Evolutionary conservation across 2,329 filamentous ascomycete species (phyloP).

Genomic region (Trichoderma sp.): DNA sequence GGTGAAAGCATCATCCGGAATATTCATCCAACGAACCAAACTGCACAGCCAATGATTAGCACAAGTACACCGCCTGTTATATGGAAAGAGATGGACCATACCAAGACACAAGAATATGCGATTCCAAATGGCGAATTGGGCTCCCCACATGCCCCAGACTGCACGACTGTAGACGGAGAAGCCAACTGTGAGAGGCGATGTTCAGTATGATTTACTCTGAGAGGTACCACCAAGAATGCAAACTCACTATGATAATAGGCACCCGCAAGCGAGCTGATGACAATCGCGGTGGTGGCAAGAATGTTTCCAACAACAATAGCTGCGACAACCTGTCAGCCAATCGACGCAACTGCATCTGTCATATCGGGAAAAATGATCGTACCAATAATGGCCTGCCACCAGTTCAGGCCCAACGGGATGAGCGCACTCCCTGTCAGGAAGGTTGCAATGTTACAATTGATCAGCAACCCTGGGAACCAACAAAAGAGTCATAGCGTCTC

Average conservation of each 20-base stretch:
- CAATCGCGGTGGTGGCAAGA: conserved; percentile 39
- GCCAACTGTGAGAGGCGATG: conserved; percentile 27
- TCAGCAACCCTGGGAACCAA: conserved; percentile 40
- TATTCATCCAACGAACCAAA: conserved; percentile 25
- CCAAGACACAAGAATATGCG: conserved; percentile 42
- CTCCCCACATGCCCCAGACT: conserved; percentile 43
- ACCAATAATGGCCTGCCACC: conserved; percentile 46
- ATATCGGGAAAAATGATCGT: conserved; percentile 8
- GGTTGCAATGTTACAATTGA: conserved; percentile 45
- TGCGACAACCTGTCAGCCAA: neutral
- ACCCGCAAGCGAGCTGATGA: conserved; percentile 44
- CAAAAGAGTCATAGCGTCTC: neutral
- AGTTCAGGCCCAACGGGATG: conserved; percentile 41
- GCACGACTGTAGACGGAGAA: conserved; percentile 41
- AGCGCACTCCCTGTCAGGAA: conserved; percentile 43
- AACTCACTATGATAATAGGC: conserved; percentile 41
- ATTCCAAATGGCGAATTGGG: conserved; percentile 43
- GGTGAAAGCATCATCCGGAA: neutral
- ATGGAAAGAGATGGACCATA: conserved; percentile 23
- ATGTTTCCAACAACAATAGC: conserved; percentile 40
- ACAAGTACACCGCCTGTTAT: neutral
- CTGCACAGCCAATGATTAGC: conserved; percentile 20
- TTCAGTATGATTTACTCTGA: neutral
- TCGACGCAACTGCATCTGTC: neutral
- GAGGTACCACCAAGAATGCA: no score